Evolutionary conservation across 805 yeast species (phyloP).

Genomic region (Schizosaccharomyces japonicus): DNA sequence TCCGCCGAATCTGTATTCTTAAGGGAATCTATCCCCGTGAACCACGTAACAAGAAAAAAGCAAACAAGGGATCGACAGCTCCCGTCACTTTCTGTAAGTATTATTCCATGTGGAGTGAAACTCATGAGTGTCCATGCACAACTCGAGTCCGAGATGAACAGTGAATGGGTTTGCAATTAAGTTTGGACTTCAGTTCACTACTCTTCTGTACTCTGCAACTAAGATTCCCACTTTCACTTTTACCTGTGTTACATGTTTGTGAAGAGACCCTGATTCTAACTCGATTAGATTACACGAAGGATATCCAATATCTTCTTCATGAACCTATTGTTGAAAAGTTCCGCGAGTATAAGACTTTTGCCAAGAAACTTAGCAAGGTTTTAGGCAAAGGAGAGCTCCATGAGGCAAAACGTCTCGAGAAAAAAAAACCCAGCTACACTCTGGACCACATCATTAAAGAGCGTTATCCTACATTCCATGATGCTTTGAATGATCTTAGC

Average conservation of each 20-base stretch:
- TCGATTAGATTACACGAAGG: constrained; percentile 43
- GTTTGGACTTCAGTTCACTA: too few species aligned
- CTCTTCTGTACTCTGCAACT: too few species aligned
- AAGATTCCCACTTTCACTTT: too few species aligned
- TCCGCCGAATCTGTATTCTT: constrained; percentile 86
- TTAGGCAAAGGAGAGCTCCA: constrained; percentile 77
- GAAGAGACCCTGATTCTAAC: too few species aligned
- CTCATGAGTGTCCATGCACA: too few species aligned
- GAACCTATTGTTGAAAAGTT: constrained; percentile 81
- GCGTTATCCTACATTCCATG: constrained; percentile 80
- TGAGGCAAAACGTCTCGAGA: constrained; percentile 68
- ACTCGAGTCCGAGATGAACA: too few species aligned
- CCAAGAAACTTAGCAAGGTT: constrained; percentile 71
- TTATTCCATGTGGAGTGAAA: too few species aligned
- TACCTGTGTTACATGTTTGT: too few species aligned
- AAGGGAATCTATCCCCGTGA: constrained; percentile 95
- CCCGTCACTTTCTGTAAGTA: constrained; percentile 54
- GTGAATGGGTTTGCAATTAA: too few species aligned
- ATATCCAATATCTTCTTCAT: constrained; percentile 80
- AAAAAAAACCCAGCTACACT: constrained; percentile 58
- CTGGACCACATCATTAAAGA: constrained; percentile 82
- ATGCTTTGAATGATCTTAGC: constrained; percentile 77
- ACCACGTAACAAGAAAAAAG: constrained; percentile 85
- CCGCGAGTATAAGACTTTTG: constrained; percentile 85
- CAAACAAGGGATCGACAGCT: constrained; percentile 92